Evolutionary conservation across 176 grass and related monocot species (phyloP).

Genomic region (Saccharum officinarum): DNA sequence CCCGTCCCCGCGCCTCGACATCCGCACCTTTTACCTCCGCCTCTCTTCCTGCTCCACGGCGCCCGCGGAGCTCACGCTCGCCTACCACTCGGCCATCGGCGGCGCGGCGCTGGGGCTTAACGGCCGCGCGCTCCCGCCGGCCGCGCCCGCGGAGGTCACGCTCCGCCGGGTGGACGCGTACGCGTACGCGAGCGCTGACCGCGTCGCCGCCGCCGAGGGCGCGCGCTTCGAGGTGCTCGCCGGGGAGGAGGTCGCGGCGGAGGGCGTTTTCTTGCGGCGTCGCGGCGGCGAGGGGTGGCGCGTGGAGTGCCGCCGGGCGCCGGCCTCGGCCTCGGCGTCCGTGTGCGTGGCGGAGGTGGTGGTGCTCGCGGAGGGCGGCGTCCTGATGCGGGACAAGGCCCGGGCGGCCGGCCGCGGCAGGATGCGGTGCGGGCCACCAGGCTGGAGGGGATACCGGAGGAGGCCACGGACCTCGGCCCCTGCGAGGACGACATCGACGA

Average conservation of each 20-base stretch:
- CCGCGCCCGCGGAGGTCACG: constrained; percentile 26
- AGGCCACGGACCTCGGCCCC: constrained; percentile 14
- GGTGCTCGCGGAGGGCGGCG: constrained; percentile 41
- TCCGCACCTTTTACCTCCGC: constrained; percentile 56
- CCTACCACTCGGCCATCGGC: constrained; percentile 48
- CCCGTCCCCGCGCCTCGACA: constrained; percentile 6
- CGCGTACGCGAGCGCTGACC: constrained; percentile 48
- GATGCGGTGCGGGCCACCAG: not conserved
- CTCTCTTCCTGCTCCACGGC: not conserved
- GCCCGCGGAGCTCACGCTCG: constrained; percentile 36
- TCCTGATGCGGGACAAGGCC: constrained; percentile 32
- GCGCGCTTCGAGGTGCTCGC: constrained; percentile 57
- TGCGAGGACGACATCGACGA: no score
- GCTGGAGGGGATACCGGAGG: constrained; percentile 62
- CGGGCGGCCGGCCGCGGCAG: not conserved
- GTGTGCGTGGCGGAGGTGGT: constrained; percentile 29
- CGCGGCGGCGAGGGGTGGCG: constrained; percentile 24
- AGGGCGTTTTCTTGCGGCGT: constrained; percentile 44
- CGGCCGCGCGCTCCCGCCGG: constrained; percentile 37
- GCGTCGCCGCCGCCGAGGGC: constrained; percentile 47
- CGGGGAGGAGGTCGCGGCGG: constrained; percentile 18
- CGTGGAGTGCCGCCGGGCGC: constrained; percentile 27
- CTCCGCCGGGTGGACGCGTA: constrained; percentile 19
- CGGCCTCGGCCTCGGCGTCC: not conserved
- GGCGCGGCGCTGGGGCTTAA: constrained; percentile 41